Evolutionary conservation across 768 basidiomycete genomes (phyloP).

Genomic region (Boletus insuetus): DNA sequence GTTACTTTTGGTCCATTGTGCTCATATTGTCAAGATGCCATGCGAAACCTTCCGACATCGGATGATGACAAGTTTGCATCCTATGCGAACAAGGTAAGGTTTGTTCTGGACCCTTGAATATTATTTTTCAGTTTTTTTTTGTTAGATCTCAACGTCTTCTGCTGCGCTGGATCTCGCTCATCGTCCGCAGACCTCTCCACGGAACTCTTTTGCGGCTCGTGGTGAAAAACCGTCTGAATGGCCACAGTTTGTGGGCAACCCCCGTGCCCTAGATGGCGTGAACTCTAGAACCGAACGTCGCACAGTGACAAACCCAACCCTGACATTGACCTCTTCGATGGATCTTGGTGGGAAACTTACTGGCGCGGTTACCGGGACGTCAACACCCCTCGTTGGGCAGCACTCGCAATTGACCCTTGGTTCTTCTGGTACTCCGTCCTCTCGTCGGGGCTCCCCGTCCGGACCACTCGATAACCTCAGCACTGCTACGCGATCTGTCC

Average conservation of each 20-base stretch:
- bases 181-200: slow-evolving; percentile 76
- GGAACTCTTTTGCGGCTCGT: slow-evolving; percentile 54
- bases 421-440: slow-evolving; percentile 41
- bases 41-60: slow-evolving; percentile 82
- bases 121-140: background rate
- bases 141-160: slow-evolving; percentile 78
- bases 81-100: slow-evolving; percentile 61
- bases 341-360: slow-evolving; percentile 46
- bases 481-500: slow-evolving; percentile 72
- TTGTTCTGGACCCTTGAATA: background rate
- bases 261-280: slow-evolving; percentile 59
- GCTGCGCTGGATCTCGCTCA: slow-evolving; percentile 93
- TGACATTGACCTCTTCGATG: slow-evolving; percentile 58
- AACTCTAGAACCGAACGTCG: slow-evolving; percentile 61
- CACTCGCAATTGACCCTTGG: slow-evolving; percentile 48
- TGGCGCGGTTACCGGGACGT: slow-evolving; percentile 53
- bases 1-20: slow-evolving; percentile 5
- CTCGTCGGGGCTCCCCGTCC: slow-evolving; percentile 75
- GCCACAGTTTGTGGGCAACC: slow-evolving; percentile 78
- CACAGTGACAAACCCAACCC: slow-evolving; percentile 69
- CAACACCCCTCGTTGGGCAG: slow-evolving; percentile 63
- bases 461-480: slow-evolving; percentile 59
- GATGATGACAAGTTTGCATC: slow-evolving; percentile 84
- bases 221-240: slow-evolving; percentile 85
- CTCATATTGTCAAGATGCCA: slow-evolving; percentile 60